Evolutionary conservation across 2,329 filamentous ascomycete species (phyloP).

Genomic region (Alternaria rosae): DNA sequence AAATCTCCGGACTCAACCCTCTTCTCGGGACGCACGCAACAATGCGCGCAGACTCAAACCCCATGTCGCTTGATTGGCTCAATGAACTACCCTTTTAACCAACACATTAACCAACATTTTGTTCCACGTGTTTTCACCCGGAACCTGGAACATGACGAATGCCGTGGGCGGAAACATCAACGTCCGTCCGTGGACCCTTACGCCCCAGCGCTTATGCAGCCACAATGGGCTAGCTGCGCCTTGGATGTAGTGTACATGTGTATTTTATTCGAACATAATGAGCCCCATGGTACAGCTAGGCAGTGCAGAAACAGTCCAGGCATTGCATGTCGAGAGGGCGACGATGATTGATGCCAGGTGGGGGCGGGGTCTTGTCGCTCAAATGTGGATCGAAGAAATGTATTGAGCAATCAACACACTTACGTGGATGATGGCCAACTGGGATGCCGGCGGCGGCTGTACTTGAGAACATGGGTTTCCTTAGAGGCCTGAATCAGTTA

Average conservation of each 20-base stretch:
- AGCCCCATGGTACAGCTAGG: background rate
- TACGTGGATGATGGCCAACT: background rate
- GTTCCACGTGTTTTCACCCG: background rate
- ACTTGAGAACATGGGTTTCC: background rate
- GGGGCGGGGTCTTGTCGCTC: background rate
- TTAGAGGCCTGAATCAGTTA: background rate
- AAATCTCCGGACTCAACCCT: background rate
- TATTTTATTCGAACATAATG: background rate
- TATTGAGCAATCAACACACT: background rate
- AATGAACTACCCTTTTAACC: background rate
- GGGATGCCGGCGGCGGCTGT: background rate
- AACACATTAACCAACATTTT: background rate
- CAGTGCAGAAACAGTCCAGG: background rate
- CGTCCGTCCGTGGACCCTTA: background rate
- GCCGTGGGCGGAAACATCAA: background rate
- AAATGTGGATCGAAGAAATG: background rate
- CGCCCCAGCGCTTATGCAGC: background rate
- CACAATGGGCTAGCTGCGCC: background rate
- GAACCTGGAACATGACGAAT: background rate
- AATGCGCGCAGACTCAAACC: background rate
- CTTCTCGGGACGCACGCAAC: background rate
- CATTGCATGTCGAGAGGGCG: background rate
- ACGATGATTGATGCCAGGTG: background rate
- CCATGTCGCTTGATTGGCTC: background rate
- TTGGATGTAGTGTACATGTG: background rate